A percentile compares a stretch with the other conserved stretches of the same genome.
These are phyloP conservation scores for Staphylotrichum tortipilum DNA, from an alignment of 495 filamentous ascomycete genomes.

Conservation along the genomic window DNA sequence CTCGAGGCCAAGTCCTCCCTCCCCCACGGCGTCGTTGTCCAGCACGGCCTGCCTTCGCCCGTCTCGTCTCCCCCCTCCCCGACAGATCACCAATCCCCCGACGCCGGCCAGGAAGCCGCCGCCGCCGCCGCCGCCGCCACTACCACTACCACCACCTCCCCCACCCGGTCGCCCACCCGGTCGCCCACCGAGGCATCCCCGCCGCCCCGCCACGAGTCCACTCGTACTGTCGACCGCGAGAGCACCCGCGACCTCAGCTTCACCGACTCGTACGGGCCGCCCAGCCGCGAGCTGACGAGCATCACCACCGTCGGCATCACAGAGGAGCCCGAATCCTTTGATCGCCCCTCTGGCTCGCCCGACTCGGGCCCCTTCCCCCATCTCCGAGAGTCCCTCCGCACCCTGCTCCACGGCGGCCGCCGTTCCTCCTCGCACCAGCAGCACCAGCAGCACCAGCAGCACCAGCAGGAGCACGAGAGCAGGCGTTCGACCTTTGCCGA, in stretches of 20 bases:
- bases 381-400: constrained; percentile 18
- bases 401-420: constrained; percentile 16
- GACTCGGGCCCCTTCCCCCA: constrained; percentile 12
- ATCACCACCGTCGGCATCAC: constrained; percentile 21
- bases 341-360: constrained; percentile 8
- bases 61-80: constrained; percentile 19
- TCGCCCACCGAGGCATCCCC: background rate
- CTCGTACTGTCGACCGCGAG: constrained; percentile 16
- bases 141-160: constrained; percentile 3
- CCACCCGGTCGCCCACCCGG: constrained; percentile 1
- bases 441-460: too few relatives aligned
- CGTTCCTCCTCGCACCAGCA: constrained; percentile 14
- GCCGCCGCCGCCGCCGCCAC: constrained; percentile 6
- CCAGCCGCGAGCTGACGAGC: constrained; percentile 18
- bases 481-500: constrained; percentile 17
- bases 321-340: constrained; percentile 25
- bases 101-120: constrained; percentile 7
- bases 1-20: constrained; percentile 13
- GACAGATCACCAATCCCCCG: constrained; percentile 2
- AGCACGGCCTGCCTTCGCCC: constrained; percentile 25
- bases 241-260: constrained; percentile 22
- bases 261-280: constrained; percentile 21
- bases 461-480: too few relatives aligned
- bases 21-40: constrained; percentile 12
- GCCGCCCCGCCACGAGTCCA: constrained; percentile 9